Conservation (phyloP, 306 rosid genomes). For the Cicer judaicum region DNA sequence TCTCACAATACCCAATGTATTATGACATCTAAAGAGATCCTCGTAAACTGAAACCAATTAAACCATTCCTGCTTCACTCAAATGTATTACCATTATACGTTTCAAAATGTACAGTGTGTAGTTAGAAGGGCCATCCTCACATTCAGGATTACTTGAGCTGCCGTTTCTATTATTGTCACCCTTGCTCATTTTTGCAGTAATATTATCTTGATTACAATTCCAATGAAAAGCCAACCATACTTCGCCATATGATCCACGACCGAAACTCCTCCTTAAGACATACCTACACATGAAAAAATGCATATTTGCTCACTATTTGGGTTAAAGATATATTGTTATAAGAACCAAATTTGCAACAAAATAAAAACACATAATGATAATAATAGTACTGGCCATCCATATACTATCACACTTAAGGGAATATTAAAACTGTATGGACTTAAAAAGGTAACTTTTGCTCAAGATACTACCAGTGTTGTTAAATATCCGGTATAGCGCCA, state of each 20-base stretch:
- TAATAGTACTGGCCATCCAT: slow-evolving; percentile 28
- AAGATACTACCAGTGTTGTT: not conserved
- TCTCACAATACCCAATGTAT: slow-evolving; percentile 9
- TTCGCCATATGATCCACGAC: slow-evolving; percentile 97
- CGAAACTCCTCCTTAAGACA: slow-evolving; percentile 80
- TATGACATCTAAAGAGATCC: slow-evolving; percentile 37
- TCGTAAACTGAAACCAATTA: slow-evolving; percentile 37
- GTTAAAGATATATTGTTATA: slow-evolving; percentile 29
- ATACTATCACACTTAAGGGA: slow-evolving; percentile 28
- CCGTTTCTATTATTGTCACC: slow-evolving; percentile 46
- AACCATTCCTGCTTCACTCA: slow-evolving; percentile 33
- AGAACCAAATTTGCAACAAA: slow-evolving; percentile 22
- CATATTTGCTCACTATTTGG: slow-evolving; percentile 28
- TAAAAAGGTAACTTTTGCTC: slow-evolving; percentile 6
- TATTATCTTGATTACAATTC: slow-evolving; percentile 70
- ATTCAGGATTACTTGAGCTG: slow-evolving; percentile 57
- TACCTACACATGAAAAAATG: slow-evolving; percentile 67
- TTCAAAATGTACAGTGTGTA: slow-evolving; percentile 81
- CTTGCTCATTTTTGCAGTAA: slow-evolving; percentile 49
- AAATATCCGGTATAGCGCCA: too few species aligned
- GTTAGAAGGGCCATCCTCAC: slow-evolving; percentile 58
- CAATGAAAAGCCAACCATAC: slow-evolving; percentile 96
- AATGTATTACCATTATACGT: slow-evolving; percentile 83
- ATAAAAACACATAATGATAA: slow-evolving; percentile 5
- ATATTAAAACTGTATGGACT: slow-evolving; percentile 32